Conservation (phyloP, 2,329 filamentous ascomycete genomes). For the Stachybotrys chlorohalonatus region DNA sequence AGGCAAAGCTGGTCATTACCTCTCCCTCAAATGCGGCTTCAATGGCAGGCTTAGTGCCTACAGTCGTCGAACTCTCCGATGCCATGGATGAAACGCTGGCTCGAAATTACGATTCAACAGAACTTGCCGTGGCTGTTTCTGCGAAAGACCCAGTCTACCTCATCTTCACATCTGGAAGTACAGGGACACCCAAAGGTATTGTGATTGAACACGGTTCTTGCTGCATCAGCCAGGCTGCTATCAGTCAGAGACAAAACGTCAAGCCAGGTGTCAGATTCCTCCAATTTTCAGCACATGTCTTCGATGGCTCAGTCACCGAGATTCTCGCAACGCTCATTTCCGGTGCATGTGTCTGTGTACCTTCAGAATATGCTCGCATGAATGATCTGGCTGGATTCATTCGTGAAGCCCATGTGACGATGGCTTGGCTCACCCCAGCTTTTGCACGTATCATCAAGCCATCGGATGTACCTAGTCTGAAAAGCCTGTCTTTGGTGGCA, state of each 20-base stretch:
- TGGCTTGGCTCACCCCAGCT: conserved; percentile 13
- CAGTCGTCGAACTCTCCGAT: not conserved
- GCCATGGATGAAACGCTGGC: not conserved
- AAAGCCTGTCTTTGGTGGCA: conserved; percentile 9
- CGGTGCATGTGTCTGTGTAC: conserved; percentile 13
- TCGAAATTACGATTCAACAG: not conserved
- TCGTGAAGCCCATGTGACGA: conserved; percentile 5
- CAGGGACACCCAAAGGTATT: conserved; percentile 38
- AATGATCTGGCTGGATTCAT: conserved; percentile 7
- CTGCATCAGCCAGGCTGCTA: conserved; percentile 2
- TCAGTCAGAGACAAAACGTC: conserved; percentile 4
- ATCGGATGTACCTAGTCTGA: conserved; percentile 7
- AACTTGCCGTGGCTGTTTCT: not conserved
- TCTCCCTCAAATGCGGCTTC: not conserved
- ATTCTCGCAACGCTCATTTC: conserved; percentile 4
- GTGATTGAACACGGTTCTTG: conserved; percentile 16
- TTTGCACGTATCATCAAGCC: conserved; percentile 7
- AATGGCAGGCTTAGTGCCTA: not conserved
- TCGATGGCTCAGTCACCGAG: conserved; percentile 12
- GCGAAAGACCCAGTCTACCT: conserved; percentile 16
- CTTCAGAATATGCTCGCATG: conserved; percentile 11
- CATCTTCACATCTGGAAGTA: conserved; percentile 43
- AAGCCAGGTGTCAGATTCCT: conserved; percentile 3
- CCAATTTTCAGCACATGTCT: conserved; percentile 14
- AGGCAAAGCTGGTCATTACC: not conserved